A percentile compares a stretch with the other conserved stretches of the same genome.
Conservation (phyloP, 2,329 filamentous ascomycete species). For the Ophiostoma himal-ulmi region DNA sequence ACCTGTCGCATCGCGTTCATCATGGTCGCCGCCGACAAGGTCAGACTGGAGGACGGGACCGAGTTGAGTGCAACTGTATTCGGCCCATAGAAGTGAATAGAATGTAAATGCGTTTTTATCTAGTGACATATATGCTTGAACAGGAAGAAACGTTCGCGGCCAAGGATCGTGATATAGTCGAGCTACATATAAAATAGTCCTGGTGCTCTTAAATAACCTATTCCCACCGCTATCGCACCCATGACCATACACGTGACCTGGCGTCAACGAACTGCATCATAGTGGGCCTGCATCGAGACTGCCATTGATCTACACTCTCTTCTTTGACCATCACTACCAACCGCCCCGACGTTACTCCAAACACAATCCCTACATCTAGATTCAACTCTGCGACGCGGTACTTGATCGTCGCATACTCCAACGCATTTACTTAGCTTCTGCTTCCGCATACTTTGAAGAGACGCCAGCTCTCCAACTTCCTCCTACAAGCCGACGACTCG, state of each 20-base stretch:
- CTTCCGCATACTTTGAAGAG: neutral
- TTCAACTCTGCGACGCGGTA: neutral
- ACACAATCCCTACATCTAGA: slow-evolving; percentile 5
- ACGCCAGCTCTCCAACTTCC: neutral
- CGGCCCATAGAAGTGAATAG: neutral
- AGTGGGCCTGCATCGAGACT: slow-evolving; percentile 8
- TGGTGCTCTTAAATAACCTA: neutral
- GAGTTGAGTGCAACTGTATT: neutral
- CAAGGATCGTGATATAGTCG: neutral
- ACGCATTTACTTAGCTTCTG: neutral
- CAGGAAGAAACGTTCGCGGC: neutral
- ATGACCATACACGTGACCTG: slow-evolving; percentile 28
- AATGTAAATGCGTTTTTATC: no score
- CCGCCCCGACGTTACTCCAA: neutral
- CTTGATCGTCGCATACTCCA: neutral
- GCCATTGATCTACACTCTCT: neutral
- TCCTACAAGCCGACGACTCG: neutral
- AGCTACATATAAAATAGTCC: neutral
- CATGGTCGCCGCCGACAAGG: slow-evolving; percentile 38
- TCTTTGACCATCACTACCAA: neutral
- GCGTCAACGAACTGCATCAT: neutral
- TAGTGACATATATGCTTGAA: neutral
- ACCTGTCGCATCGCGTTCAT: slow-evolving; percentile 38
- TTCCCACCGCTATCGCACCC: neutral
- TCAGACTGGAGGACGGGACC: slow-evolving; percentile 30